These are phyloP conservation scores for Talaromyces sp. DNA, from an alignment of 2,329 filamentous ascomycete species.

Conservation along the genomic window DNA sequence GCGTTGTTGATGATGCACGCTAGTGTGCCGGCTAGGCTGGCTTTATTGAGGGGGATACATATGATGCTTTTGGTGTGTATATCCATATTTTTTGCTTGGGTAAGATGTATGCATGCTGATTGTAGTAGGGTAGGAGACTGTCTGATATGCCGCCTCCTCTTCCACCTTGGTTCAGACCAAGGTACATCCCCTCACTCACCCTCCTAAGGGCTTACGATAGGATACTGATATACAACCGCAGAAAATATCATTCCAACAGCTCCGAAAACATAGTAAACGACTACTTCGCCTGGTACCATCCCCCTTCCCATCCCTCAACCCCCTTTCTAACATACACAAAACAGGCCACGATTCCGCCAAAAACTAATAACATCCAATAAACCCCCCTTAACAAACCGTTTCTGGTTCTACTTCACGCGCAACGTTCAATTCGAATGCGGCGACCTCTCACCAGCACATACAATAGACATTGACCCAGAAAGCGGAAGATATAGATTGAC, in stretches of 20 bases:
- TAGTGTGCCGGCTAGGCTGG: not conserved
- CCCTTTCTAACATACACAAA: not conserved
- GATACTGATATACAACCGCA: not conserved
- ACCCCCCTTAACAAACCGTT: not conserved
- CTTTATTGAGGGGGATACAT: not conserved
- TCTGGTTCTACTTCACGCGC: slow-evolving; percentile 9
- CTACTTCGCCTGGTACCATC: slow-evolving; percentile 10
- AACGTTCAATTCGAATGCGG: slow-evolving; percentile 7
- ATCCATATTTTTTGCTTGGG: not conserved
- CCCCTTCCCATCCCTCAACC: not conserved
- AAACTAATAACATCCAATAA: slow-evolving; percentile 9
- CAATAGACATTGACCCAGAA: slow-evolving; percentile 5
- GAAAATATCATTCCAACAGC: not conserved
- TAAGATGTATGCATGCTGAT: not conserved
- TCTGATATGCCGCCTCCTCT: slow-evolving; percentile 8
- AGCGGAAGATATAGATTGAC: slow-evolving; percentile 3
- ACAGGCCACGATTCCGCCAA: slow-evolving; percentile 12
- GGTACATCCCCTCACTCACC: not conserved
- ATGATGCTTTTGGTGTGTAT: slow-evolving; percentile 8
- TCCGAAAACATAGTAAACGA: slow-evolving; percentile 2
- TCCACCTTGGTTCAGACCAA: slow-evolving; percentile 4
- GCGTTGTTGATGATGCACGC: slow-evolving; percentile 4
- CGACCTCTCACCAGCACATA: not conserved
- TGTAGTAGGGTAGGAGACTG: not conserved
- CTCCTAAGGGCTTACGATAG: not conserved